Base-by-base conservation (phyloP, 2,329 filamentous ascomycete genomes). In the Aureobasidium melanogenum region DNA sequence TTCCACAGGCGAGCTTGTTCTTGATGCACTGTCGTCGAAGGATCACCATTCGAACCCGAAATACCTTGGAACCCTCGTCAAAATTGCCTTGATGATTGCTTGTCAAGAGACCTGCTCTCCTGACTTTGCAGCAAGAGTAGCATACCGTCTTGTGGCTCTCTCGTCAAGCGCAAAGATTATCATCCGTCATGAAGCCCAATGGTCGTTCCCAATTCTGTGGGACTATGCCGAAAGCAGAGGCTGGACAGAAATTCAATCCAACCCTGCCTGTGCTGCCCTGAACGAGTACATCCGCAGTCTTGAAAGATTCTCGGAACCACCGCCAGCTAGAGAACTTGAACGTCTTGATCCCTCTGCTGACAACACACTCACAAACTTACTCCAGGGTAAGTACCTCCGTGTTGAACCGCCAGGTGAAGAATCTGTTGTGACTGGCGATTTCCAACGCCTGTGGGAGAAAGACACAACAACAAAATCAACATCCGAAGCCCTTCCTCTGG, bases 121-220 rank as follows among this genome's bases (percentile, higher is more conserved):
- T 56, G 67, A 69, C 0, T 79, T 78, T 60, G 71, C 73, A 0
- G 56, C 71, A 4, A 65, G 70, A 15, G 69, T 80, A 9, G 73
- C 76, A 54, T 73, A 73, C 24, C 71, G 74, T 51, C 71, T 80
- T 17, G 72, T 76, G 2, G 71, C 75, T 0, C 73, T 78, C 19
- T 75, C 74, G 0, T 73, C 77, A 4, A 80, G 77, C 36, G 76
- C 77, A 4, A 82, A 81, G 63, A 75, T 81, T 1, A 75, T 77
- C 34, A 76, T 82, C n/a, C 73, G 80, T 8, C 79, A 82, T 62
- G 80, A 82, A 67, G 78, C 80, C 1, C 79, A 79, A 59, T 80
- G 75, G 73, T 76, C 74, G 12, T 75, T 77, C 60, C 79, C 75
- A 3, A 72, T 72, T 5, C 64, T 80, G 1, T 78, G 76, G 64